These are phyloP conservation scores for Aspergillus pseudoglaucus DNA, from an alignment of 2,329 filamentous ascomycete species.

Conservation along the genomic window DNA sequence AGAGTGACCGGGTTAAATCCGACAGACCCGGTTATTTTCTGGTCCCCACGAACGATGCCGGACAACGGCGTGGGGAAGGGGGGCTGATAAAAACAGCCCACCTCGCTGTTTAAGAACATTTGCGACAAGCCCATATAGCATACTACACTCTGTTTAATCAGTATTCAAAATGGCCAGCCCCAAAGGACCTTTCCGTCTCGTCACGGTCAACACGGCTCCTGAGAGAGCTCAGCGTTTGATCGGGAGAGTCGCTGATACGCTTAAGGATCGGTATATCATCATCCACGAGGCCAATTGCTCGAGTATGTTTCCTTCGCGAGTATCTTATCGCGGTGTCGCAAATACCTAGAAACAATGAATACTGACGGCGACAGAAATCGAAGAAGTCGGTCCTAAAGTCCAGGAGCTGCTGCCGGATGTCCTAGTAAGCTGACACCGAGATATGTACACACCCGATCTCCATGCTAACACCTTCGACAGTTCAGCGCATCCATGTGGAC, in stretches of 20 bases:
- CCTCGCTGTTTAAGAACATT: neutral
- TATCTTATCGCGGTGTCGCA: too few relatives aligned
- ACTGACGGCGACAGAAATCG: constrained; percentile 35
- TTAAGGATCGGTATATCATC: constrained; percentile 60
- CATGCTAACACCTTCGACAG: constrained; percentile 26
- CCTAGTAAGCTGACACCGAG: constrained; percentile 38
- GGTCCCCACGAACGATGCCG: neutral
- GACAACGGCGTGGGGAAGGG: neutral
- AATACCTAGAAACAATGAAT: neutral
- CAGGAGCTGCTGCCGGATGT: constrained; percentile 48
- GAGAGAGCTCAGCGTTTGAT: constrained; percentile 58
- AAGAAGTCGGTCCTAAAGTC: constrained; percentile 51
- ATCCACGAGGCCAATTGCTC: constrained; percentile 56
- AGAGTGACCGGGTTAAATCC: neutral
- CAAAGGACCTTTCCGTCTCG: constrained; percentile 55
- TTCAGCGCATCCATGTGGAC: constrained; percentile 59
- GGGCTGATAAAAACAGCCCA: neutral
- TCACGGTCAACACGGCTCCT: constrained; percentile 63
- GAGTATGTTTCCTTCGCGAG: constrained; percentile 37
- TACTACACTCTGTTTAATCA: too few relatives aligned
- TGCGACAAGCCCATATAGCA: neutral
- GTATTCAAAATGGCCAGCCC: constrained; percentile 26
- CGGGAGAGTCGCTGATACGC: constrained; percentile 53
- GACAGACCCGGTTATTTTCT: too few relatives aligned
- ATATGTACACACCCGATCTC: neutral